Evolutionary conservation across 129 eudicot species (phyloP), one percentile per base, ranked within the genome.

Genomic region (Helianthus tuberosus): DNA sequence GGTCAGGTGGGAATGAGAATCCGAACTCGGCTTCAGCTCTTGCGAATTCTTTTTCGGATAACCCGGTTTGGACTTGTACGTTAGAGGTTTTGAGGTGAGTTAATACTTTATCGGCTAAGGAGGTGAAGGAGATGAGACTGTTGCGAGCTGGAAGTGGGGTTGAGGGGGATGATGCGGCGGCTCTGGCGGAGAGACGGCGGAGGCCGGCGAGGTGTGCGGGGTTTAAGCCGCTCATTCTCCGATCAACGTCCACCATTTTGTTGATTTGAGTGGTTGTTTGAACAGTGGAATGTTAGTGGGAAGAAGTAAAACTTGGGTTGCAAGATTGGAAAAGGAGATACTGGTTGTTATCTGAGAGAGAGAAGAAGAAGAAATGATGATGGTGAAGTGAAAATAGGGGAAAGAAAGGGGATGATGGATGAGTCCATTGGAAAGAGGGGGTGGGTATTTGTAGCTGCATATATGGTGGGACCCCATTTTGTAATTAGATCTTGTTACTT

Each of bases 171-270:
- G 96, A 75, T 6, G 99, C 83, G 51, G 96, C 91, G 32, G 97
- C 98, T 58, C 99, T 83, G 23, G 97, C 97, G 11, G 97, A 91
- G 69, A 95, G 97, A 12, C 99, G 97, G 20, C 99, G 99, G 77
- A 95, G 94, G 3, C 96, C 99, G 76, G 99, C 99, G 6, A 86
- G 63, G 54, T 91, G 99, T 15, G 96, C 88, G 20, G 96, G 97
- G 77, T 90, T 94, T 2, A 94, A 81, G 0, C 97, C 96, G n/a
- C 89, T 77, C 96, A 91, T 95, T 58, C 97, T 83, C 68, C 99
- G 80, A 74, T 91, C 97, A 25, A 91, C 99, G 81, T 91, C 99
- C 9, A 95, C 99, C 99, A 95, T 94, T 74, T 29, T 78, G 11
- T 68, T 72, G 14, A 48, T 8, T 47, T 29, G 25, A 12, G 32